Conservation (phyloP, 2,329 filamentous ascomycete species). For the Emergomyces pasteurianus region DNA sequence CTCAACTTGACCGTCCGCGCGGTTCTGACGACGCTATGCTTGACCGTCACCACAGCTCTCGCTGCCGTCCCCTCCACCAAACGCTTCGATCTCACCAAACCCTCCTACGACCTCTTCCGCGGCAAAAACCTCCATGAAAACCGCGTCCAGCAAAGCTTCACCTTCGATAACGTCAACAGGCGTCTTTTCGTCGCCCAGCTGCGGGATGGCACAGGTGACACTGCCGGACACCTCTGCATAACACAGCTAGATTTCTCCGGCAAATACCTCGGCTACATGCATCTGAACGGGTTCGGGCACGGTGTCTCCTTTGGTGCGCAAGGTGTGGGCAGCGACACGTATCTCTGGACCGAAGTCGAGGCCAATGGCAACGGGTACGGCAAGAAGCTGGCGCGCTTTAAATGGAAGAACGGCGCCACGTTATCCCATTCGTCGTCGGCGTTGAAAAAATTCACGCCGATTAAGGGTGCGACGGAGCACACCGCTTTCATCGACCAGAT, state of each 20-base stretch:
- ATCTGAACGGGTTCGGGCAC: constrained; percentile 13
- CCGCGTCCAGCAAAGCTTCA: constrained; percentile 15
- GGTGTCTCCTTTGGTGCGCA: constrained; percentile 13
- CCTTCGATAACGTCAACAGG: constrained; percentile 16
- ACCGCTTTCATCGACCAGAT: constrained; percentile 13
- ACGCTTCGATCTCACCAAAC: constrained; percentile 10
- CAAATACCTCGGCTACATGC: constrained; percentile 14
- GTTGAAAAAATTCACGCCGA: constrained; percentile 7
- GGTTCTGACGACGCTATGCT: not conserved
- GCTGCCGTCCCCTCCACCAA: constrained; percentile 4
- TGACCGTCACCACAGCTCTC: not conserved
- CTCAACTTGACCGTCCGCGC: not conserved
- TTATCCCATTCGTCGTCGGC: constrained; percentile 2
- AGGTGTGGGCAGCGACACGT: constrained; percentile 10
- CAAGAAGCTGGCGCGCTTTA: constrained; percentile 12
- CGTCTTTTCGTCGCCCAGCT: constrained; percentile 14
- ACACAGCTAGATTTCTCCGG: constrained; percentile 15
- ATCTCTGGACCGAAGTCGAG: constrained; percentile 15
- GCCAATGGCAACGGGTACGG: constrained; percentile 14
- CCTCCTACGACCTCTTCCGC: constrained; percentile 12
- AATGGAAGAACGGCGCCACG: constrained; percentile 12
- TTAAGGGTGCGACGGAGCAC: constrained; percentile 9
- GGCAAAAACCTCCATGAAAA: constrained; percentile 9
- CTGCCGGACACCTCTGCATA: constrained; percentile 12
- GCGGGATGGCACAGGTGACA: constrained; percentile 8